Evolutionary conservation across 306 rosid species (phyloP).

Genomic region (Albizia julibrissin): DNA sequence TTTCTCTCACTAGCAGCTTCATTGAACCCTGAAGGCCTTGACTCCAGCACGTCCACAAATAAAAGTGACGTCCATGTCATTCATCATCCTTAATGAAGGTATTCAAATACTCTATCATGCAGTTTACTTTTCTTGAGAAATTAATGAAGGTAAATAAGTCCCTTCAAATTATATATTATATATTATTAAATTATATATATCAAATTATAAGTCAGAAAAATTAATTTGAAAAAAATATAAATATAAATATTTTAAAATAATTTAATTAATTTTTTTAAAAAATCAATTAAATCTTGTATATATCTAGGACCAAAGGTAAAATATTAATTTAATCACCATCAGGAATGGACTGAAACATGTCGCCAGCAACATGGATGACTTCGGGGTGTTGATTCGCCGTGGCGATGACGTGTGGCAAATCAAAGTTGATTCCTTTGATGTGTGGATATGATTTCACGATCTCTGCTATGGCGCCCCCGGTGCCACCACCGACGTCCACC

Average conservation of each 20-base stretch:
- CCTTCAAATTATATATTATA: too few species aligned
- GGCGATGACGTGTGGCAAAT: slow-evolving; percentile 44
- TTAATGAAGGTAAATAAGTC: too few species aligned
- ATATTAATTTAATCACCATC: too few species aligned
- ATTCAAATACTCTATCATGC: background rate
- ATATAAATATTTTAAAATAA: too few species aligned
- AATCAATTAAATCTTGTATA: too few species aligned
- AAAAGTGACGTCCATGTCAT: slow-evolving; percentile 62
- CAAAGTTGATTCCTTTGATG: slow-evolving; percentile 7
- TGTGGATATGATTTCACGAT: background rate
- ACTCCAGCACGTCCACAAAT: slow-evolving; percentile 80
- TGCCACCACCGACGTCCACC: slow-evolving; percentile 9
- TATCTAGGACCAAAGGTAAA: too few species aligned
- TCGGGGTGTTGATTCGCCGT: slow-evolving; percentile 30
- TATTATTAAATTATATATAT: too few species aligned
- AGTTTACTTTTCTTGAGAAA: too few species aligned
- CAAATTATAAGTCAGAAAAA: too few species aligned
- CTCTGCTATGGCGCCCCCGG: background rate
- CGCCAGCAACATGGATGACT: slow-evolving; percentile 46
- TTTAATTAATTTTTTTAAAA: too few species aligned
- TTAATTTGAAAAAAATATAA: too few species aligned
- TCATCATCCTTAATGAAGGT: slow-evolving; percentile 8
- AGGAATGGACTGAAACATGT: slow-evolving; percentile 45
- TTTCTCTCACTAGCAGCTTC: too few species aligned
- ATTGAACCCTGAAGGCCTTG: slow-evolving; percentile 63